A percentile compares a stretch with the other conserved stretches of the same genome.
These are phyloP conservation scores for Paraglomus occultum DNA, from an alignment of 192 early-diverging fungal species.

Conservation along the genomic window DNA sequence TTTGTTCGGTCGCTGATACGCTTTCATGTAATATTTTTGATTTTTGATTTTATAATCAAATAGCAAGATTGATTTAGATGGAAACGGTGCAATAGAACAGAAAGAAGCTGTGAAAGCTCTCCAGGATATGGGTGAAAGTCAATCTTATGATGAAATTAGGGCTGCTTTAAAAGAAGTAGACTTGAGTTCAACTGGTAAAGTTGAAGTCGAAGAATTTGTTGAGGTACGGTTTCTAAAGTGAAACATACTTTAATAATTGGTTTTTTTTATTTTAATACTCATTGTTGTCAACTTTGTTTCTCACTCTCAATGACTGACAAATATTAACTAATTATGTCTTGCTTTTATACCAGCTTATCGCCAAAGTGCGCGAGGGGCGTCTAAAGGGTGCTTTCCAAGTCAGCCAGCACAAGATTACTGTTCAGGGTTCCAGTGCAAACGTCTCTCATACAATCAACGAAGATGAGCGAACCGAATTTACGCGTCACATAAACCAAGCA, in stretches of 20 bases:
- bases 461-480: constrained; percentile 97
- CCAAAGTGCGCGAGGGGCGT: constrained; percentile 50
- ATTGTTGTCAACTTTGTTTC: constrained; percentile 20
- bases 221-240: constrained; percentile 65
- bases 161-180: constrained; percentile 65
- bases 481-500: constrained; percentile 88
- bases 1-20: not conserved
- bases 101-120: constrained; percentile 62
- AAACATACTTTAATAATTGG: not conserved
- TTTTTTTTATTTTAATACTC: not conserved
- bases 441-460: constrained; percentile 98
- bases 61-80: constrained; percentile 64
- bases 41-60: constrained; percentile 2
- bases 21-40: not conserved
- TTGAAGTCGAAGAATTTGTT: constrained; percentile 79
- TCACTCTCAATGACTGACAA: not conserved
- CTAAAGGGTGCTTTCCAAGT: constrained; percentile 49
- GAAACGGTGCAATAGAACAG: constrained; percentile 66
- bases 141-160: constrained; percentile 75
- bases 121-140: constrained; percentile 61
- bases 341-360: constrained; percentile 40
- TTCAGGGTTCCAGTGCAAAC: constrained; percentile 80
- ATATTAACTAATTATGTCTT: constrained; percentile 6
- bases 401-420: constrained; percentile 79
- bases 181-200: constrained; percentile 63